Evolutionary conservation across 306 rosid species (phyloP).

Genomic region (Albizia julibrissin): DNA sequence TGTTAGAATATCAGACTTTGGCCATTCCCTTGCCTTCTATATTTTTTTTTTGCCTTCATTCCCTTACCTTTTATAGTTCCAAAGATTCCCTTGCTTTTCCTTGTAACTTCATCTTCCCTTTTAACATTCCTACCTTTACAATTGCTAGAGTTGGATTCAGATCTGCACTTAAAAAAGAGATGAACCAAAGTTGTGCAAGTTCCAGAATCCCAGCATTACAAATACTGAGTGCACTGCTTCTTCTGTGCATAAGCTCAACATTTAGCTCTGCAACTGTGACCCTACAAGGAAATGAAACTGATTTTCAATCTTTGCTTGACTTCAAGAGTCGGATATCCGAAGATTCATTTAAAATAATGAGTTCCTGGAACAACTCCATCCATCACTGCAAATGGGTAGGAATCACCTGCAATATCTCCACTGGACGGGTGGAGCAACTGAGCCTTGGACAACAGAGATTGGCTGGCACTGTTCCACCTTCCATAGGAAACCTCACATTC

Average conservation of each 20-base stretch:
- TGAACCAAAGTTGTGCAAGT: conserved; percentile 6
- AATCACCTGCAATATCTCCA: conserved; percentile 39
- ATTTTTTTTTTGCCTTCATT: too few species aligned
- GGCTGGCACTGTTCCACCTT: conserved; percentile 39
- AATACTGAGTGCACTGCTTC: conserved; percentile 17
- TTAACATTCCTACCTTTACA: not conserved
- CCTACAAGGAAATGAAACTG: conserved; percentile 31
- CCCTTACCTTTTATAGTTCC: not conserved
- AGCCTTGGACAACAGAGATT: conserved; percentile 24
- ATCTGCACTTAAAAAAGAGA: not conserved
- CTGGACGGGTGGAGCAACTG: conserved; percentile 30
- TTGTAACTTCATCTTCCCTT: not conserved
- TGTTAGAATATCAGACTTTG: not conserved
- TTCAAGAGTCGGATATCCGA: conserved; percentile 29
- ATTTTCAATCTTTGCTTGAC: conserved; percentile 39
- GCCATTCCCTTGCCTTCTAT: too few species aligned
- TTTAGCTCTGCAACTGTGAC: not conserved
- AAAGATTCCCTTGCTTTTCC: not conserved
- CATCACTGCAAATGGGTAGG: conserved; percentile 49
- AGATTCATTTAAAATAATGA: conserved; percentile 41
- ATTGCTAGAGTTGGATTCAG: not conserved
- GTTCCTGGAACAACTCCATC: conserved; percentile 49
- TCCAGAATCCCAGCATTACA: not conserved
- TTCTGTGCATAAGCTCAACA: conserved; percentile 18
- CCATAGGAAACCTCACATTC: conserved; percentile 51